Percentiles rank a stretch among this genome's conserved stretches.
phyloP scores from a whole-genome alignment of 2,329 filamentous ascomycete genomes.

The Aspergillus fumigatiaffinis region DNA sequence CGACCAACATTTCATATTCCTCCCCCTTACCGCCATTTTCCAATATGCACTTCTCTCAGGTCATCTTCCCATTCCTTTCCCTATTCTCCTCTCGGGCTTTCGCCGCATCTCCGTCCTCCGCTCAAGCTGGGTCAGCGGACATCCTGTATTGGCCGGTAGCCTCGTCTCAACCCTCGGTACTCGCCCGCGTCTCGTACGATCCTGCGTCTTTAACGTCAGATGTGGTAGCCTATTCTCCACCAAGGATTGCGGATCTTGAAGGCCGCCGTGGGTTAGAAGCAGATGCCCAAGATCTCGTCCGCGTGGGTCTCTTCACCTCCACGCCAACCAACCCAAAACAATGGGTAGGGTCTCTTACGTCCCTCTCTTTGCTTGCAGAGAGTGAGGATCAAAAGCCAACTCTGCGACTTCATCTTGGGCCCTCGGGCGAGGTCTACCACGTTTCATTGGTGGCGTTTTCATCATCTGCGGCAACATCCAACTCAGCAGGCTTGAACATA shows the following conservation, averaged over 20 bases:
- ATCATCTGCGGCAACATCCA: constrained; percentile 13
- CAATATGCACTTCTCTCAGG: constrained; percentile 12
- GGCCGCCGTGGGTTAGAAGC: constrained; percentile 8
- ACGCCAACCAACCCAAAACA: constrained; percentile 29
- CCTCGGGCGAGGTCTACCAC: constrained; percentile 35
- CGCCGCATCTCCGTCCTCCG: constrained; percentile 13
- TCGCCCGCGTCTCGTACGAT: constrained; percentile 42
- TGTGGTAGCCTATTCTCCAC: constrained; percentile 38
- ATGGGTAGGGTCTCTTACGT: constrained; percentile 41
- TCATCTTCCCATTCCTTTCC: constrained; percentile 10
- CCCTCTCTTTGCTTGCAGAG: constrained; percentile 29
- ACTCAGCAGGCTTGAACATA: constrained; percentile 20
- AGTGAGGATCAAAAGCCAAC: constrained; percentile 24
- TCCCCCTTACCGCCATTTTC: not conserved
- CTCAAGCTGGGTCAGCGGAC: constrained; percentile 23
- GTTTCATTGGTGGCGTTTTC: constrained; percentile 33
- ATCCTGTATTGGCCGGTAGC: constrained; percentile 37
- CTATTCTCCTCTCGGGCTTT: constrained; percentile 12
- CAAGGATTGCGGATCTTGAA: constrained; percentile 12
- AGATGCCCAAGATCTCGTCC: constrained; percentile 47
- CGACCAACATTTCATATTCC: not conserved
- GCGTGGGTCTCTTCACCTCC: constrained; percentile 49
- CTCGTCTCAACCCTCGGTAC: constrained; percentile 28
- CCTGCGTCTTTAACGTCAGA: constrained; percentile 32
- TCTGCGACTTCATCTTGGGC: constrained; percentile 38